Evolutionary conservation across 176 grass and related monocot genomes (phyloP), one percentile per base, ranked within the genome.

Genomic region (Aegilops speltoides): DNA sequence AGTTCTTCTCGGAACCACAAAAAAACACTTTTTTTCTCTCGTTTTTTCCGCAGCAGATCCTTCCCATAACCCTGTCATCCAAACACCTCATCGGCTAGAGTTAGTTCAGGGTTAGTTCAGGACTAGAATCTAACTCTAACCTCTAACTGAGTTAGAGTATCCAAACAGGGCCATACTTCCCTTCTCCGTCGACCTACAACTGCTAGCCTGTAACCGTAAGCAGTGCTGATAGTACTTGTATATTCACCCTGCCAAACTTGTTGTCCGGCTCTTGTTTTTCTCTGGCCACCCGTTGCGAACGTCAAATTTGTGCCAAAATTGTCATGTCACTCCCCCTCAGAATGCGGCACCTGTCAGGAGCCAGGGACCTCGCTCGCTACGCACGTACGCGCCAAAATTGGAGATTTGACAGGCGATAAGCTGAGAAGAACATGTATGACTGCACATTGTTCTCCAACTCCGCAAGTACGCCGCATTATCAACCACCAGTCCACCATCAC

Each of bases 371-470:
- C 5, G 5, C 68, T 64, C 5, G 4, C 26, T 16, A 14, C 43
- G 48, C 48, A 54, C 1, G 50, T 63, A 71, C 52, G 74, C 24
- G 52, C 85, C 89, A 91, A 88, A 88, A 54, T 4, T 70, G 48
- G 15, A 81, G 85, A 91, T 91, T 76, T 91, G 89, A 81, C 52
- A 62, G 38, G 69, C 63, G 81, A 88, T 76, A 74, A 75, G 67
- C 68, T 80, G 85, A 88, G 48, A 81, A 88, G 76, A 91, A 63
- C 76, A 31, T 87, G 48, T 90, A 46, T 28, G 69, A 73, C 73
- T 29, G 84, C 60, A 5, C n/a, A 28, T 78, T 62, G 4, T 59
- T 79, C 85, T 43, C 33, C 10, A 83, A 56, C 66, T 83, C 80
- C 73, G 22, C 16, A 26, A 4, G 48, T 34, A 28, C 22, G 11